Evolutionary conservation across 805 yeast species (phyloP).

Genomic region (Ogataea methanolica): DNA sequence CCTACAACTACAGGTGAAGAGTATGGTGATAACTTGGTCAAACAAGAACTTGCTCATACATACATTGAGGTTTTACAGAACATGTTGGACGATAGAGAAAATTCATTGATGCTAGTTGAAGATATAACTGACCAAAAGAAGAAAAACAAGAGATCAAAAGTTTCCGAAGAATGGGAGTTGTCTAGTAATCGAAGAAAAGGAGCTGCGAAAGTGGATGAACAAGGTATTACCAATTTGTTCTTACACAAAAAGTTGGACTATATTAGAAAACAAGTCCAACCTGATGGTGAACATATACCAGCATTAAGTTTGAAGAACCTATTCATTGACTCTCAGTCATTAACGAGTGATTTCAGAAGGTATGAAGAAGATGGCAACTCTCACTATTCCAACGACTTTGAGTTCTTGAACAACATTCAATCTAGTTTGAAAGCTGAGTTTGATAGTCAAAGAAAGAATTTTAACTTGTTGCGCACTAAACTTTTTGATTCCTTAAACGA

Average conservation of each 20-base stretch:
- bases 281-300: conserved; percentile 29
- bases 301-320: conserved; percentile 24
- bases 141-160: background rate
- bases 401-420: conserved; percentile 10
- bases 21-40: conserved; percentile 66
- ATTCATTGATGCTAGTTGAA: conserved; percentile 28
- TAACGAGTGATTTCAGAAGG: conserved; percentile 21
- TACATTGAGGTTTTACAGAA: conserved; percentile 52
- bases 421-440: conserved; percentile 27
- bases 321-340: conserved; percentile 22
- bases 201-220: background rate
- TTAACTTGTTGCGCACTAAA: conserved; percentile 40
- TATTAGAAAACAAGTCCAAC: conserved; percentile 27
- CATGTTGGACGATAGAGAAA: conserved; percentile 41
- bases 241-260: conserved; percentile 28
- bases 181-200: background rate
- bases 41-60: conserved; percentile 66
- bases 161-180: background rate
- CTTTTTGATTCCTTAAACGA: conserved; percentile 49
- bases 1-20: conserved; percentile 59
- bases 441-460: conserved; percentile 40
- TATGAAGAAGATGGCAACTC: conserved; percentile 18
- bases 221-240: conserved; percentile 19
- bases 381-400: conserved; percentile 10
- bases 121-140: conserved; percentile 10